Evolutionary conservation across 2,329 filamentous ascomycete genomes (phyloP).

Genomic region (Didymella exigua): DNA sequence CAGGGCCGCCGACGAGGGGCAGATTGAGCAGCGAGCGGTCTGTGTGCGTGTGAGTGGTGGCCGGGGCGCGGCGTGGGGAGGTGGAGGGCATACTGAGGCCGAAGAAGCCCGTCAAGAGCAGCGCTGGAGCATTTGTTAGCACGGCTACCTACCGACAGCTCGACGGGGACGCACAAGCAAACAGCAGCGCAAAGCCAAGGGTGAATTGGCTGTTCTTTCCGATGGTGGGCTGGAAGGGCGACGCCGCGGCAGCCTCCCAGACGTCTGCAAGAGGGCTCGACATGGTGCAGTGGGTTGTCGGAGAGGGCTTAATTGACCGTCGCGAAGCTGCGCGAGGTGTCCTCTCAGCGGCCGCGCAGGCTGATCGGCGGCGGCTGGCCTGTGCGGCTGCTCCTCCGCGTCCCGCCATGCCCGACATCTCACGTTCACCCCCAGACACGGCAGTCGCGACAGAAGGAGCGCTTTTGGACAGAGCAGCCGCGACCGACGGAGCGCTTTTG

Average conservation of each 20-base stretch:
- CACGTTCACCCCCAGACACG: conserved; percentile 9
- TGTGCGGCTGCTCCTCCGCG: conserved; percentile 16
- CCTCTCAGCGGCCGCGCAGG: conserved; percentile 26
- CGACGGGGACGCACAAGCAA: conserved; percentile 59
- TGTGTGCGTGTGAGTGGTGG: conserved; percentile 65
- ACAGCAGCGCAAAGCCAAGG: conserved; percentile 76
- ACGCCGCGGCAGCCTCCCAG: conserved; percentile 90
- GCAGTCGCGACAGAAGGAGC: conserved; percentile 14
- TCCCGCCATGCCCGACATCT: conserved; percentile 25
- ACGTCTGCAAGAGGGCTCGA: conserved; percentile 71
- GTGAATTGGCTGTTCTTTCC: conserved; percentile 84
- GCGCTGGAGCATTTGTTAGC: conserved; percentile 51
- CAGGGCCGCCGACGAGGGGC: conserved; percentile 78
- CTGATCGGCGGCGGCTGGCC: conserved; percentile 25
- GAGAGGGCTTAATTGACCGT: conserved; percentile 6
- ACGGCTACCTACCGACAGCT: conserved; percentile 2
- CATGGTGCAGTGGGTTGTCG: conserved; percentile 39
- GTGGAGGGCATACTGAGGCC: conserved; percentile 71
- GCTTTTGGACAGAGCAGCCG: conserved; percentile 1
- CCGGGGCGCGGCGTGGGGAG: not conserved
- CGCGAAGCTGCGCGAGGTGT: conserved; percentile 32
- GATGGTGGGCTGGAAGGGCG: conserved; percentile 80
- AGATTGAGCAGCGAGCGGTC: conserved; percentile 83
- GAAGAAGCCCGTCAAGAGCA: conserved; percentile 78
- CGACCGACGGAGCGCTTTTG: conserved; percentile 3